A percentile compares a stretch with the other conserved stretches of the same genome.
Conservation (phyloP, 2,329 filamentous ascomycete genomes). For the Fusarium compactum region DNA sequence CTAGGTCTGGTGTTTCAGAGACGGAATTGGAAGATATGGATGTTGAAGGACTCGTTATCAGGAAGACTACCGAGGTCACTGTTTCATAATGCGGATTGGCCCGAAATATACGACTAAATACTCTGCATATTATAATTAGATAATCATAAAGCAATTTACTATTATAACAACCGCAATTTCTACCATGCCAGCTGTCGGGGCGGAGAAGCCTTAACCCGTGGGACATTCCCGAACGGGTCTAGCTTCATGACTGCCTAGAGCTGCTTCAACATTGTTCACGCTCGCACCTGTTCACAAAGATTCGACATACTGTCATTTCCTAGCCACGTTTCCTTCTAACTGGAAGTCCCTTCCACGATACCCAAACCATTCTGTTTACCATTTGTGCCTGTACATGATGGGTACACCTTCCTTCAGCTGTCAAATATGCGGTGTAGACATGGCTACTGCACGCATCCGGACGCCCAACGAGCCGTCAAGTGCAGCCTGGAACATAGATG, state of each 20-base stretch:
- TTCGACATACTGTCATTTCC: no score
- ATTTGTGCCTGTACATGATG: background rate
- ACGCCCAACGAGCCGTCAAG: background rate
- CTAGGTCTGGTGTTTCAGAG: conserved; percentile 15
- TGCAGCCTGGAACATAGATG: conserved; percentile 7
- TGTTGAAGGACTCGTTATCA: conserved; percentile 31
- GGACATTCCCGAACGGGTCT: background rate
- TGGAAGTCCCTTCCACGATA: rapidly evolving
- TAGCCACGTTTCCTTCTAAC: background rate
- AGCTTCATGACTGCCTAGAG: background rate
- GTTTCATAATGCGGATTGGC: background rate
- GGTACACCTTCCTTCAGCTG: background rate
- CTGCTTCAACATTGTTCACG: background rate
- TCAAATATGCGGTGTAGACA: conserved; percentile 14
- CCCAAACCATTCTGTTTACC: background rate
- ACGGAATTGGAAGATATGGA: conserved; percentile 23
- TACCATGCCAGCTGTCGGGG: background rate
- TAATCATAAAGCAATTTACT: background rate
- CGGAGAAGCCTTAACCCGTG: background rate
- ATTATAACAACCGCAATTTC: background rate
- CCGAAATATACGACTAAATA: rapidly evolving
- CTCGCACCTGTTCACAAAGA: background rate
- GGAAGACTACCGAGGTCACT: conserved; percentile 41
- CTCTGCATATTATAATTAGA: background rate
- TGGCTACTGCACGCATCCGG: conserved; percentile 15